phyloP scores from a whole-genome alignment of 2,329 filamentous ascomycete species.

The Colletotrichum sp. region DNA sequence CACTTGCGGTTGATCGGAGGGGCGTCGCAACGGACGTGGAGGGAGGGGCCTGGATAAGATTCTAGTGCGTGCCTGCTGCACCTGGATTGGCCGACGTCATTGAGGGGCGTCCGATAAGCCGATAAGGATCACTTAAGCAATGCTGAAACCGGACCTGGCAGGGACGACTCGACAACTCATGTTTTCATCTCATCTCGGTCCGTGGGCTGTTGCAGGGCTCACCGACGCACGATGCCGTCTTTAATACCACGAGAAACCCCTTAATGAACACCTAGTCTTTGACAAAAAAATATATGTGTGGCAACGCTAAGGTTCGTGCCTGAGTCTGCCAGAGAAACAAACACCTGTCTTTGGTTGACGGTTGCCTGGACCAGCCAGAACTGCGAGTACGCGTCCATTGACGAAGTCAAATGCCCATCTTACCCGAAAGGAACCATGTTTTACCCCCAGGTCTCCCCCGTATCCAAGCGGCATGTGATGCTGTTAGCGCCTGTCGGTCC shows the following conservation, averaged over 20 bases:
- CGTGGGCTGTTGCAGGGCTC: not conserved
- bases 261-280: not conserved
- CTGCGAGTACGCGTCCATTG: not conserved
- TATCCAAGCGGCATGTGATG: conserved; percentile 6
- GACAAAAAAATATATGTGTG: not conserved
- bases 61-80: not conserved
- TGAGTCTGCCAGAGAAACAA: not conserved
- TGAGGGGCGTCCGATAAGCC: not conserved
- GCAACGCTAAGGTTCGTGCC: not conserved
- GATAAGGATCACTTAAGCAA: conserved; percentile 9
- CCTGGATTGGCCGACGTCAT: not conserved
- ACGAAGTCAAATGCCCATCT: not conserved
- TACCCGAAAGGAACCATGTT: not conserved
- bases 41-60: not conserved
- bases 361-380: not conserved
- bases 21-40: not conserved
- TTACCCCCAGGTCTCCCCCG: not conserved
- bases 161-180: not conserved
- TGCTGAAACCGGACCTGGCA: conserved; percentile 15
- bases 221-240: not conserved
- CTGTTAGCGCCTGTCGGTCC: conserved; percentile 1
- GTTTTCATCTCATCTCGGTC: not conserved
- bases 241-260: not conserved
- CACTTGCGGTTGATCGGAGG: conserved; percentile 1
- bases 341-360: not conserved